phyloP scores from a whole-genome alignment of 306 rosid species.

The Quercus mongolica region DNA sequence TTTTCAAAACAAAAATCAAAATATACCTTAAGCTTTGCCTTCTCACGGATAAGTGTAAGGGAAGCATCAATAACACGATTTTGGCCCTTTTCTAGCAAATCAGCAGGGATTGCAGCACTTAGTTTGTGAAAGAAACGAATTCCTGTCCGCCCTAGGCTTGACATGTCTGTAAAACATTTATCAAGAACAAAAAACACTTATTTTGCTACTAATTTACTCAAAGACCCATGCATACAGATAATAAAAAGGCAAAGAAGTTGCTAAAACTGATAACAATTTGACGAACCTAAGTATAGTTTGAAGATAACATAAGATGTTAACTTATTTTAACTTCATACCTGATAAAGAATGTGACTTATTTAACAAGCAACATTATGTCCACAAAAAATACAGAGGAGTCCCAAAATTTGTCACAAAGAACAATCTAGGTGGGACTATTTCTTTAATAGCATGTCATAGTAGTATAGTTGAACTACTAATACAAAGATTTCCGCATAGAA shows the following conservation, averaged over 20 bases:
- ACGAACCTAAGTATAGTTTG: background rate
- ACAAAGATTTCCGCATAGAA: background rate
- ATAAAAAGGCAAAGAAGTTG: background rate
- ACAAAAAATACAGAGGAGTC: no score
- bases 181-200: conserved; percentile 8
- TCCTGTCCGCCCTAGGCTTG: conserved; percentile 47
- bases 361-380: no score
- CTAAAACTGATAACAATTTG: background rate
- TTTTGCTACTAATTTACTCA: background rate
- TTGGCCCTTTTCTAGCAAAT: conserved; percentile 72
- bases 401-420: no score
- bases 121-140: conserved; percentile 54
- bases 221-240: background rate
- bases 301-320: background rate
- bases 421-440: background rate
- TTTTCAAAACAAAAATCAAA: background rate
- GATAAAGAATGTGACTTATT: no score
- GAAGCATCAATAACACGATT: conserved; percentile 88
- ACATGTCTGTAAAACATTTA: conserved; percentile 43
- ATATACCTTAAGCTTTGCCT: conserved; percentile 86
- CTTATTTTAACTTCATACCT: background rate
- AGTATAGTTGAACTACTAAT: background rate
- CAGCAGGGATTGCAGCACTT: conserved; percentile 53
- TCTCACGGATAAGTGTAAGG: conserved; percentile 91
- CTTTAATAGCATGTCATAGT: background rate